These are phyloP conservation scores for Malus fusca DNA, from an alignment of 306 rosid genomes.

Conservation along the genomic window DNA sequence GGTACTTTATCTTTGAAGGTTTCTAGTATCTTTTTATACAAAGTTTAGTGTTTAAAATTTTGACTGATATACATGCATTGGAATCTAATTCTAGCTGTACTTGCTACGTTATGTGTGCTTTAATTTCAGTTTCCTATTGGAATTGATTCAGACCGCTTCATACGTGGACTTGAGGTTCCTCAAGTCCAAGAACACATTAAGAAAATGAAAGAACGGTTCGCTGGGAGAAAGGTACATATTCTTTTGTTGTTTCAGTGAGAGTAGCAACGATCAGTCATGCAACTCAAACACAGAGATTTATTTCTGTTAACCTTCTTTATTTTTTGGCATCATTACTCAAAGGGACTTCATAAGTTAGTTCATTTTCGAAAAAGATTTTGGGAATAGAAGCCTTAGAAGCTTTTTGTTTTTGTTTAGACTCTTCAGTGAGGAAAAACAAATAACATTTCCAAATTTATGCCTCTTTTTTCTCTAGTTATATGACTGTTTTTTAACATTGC, in stretches of 20 bases:
- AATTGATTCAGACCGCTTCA: conserved; percentile 74
- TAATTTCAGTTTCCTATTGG: conserved; percentile 81
- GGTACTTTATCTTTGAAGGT: neutral
- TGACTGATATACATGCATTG: neutral
- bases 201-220: conserved; percentile 70
- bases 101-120: conserved; percentile 21
- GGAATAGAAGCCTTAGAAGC: neutral
- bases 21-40: neutral
- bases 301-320: neutral
- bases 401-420: neutral
- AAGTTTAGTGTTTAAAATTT: neutral
- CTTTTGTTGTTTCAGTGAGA: conserved; percentile 1
- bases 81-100: conserved; percentile 7
- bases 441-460: neutral
- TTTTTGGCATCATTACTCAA: neutral
- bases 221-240: conserved; percentile 66
- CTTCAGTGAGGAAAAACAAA: neutral
- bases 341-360: neutral
- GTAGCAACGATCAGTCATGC: neutral
- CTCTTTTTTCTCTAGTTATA: neutral
- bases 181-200: conserved; percentile 48
- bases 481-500: conserved; percentile 15
- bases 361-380: neutral
- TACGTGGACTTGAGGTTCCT: conserved; percentile 51
- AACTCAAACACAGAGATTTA: neutral